Evolutionary conservation across 2,329 filamentous ascomycete species (phyloP), one percentile per base, ranked within the genome.

Genomic region (Cryphonectria parasitica): DNA sequence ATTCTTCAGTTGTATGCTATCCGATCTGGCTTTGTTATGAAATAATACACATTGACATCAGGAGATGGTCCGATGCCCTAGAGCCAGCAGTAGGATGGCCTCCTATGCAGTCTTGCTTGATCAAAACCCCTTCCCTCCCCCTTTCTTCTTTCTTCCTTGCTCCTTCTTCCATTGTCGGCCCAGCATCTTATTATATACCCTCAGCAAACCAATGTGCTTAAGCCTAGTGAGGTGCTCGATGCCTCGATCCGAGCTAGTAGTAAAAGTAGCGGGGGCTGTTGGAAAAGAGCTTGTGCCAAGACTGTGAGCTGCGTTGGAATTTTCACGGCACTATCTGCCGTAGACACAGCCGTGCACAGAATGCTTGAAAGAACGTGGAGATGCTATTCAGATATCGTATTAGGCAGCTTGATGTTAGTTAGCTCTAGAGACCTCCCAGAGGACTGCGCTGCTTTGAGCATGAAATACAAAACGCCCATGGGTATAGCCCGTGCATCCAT

Each of bases 401-500:
- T 64, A 45, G n/a, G 43, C 22, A n/a, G 39, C 39, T 64, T 19
- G n/a, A 31, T 45, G 39, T 39, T 31, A n/a, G 39, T 39, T 31
- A n/a, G 22, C 39, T 19, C 61, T 19, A 31, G 36, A 41, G 25
- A 64, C 22, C 17, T 15, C 45, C 61, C 39, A 31, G 36, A 5
- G 17, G 22, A 28, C 4, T 31, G n/a, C 34, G 49, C 19, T 31
- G 39, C 54, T 45, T 22, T 22, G 15, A 45, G 39, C 39, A 60
- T 49, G n/a, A 39, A n/a, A 60, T 34, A 2, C 8, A 34, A 58
- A 66, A 66, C 52, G 36, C 25, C 65, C 11, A 8, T 49, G 65
- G 54, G 58, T 67, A 67, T 67, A 67, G 54, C 65, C 39, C 56
- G 11, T 34, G 43, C 65, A 67, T 61, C 65, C 54, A 56, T 60